A percentile compares a stretch with the other conserved stretches of the same genome.
These are phyloP conservation scores for Dujonia santamariae DNA, from an alignment of 1,139 yeast genomes.

Conservation along the genomic window DNA sequence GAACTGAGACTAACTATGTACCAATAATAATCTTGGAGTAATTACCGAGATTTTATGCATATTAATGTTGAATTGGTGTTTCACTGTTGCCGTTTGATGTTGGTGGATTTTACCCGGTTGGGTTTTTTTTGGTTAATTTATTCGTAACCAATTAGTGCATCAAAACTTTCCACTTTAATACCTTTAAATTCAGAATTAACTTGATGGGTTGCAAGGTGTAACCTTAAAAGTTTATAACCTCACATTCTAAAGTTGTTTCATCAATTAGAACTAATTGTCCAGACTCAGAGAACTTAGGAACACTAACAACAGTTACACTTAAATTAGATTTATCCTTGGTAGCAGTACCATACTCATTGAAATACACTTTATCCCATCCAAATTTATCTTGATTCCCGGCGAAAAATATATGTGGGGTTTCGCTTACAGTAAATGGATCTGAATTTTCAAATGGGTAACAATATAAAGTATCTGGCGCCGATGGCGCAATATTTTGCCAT, in stretches of 20 bases:
- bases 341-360: too few species aligned
- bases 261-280: conserved; percentile 72
- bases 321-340: conserved; percentile 26
- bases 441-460: conserved; percentile 78
- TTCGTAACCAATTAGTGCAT: background rate
- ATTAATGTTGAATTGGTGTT: too few species aligned
- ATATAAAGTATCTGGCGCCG: conserved; percentile 94
- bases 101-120: too few species aligned
- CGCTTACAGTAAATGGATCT: conserved; percentile 74
- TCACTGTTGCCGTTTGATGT: too few species aligned
- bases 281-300: conserved; percentile 68
- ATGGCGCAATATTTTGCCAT: conserved; percentile 90
- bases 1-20: too few species aligned
- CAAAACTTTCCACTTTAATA: too few species aligned
- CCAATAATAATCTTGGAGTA: too few species aligned
- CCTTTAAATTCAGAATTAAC: too few species aligned
- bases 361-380: conserved; percentile 22
- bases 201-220: background rate
- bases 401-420: conserved; percentile 80
- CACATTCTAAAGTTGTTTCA: conserved; percentile 51
- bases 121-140: background rate
- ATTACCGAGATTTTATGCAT: too few species aligned
- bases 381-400: conserved; percentile 78
- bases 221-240: conserved; percentile 26
- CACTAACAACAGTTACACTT: conserved; percentile 52